Conservation (phyloP, 78 protist species). For the Dictyostelium citrinum region DNA sequence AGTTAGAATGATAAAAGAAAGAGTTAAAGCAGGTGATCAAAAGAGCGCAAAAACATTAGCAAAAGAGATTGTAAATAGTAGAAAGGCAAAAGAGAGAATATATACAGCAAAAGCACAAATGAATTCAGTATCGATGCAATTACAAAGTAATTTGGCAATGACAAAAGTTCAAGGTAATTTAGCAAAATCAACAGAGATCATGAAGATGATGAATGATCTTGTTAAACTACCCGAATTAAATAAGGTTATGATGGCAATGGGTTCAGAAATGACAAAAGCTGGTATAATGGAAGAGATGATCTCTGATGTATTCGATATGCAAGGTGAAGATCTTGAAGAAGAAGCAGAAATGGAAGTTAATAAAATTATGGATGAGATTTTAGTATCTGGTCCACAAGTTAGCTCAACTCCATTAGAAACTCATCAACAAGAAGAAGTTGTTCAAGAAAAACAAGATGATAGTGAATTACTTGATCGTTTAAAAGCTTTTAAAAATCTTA, state of each 20-base stretch:
- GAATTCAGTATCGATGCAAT: slow-evolving; percentile 78
- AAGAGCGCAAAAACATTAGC: slow-evolving; percentile 71
- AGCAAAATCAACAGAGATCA: slow-evolving; percentile 66
- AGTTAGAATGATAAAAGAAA: slow-evolving; percentile 61
- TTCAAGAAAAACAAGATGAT: slow-evolving; percentile 14
- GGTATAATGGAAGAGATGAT: slow-evolving; percentile 80
- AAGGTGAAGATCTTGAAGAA: slow-evolving; percentile 47
- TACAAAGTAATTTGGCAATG: slow-evolving; percentile 66
- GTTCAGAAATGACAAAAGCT: slow-evolving; percentile 70
- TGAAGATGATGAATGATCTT: slow-evolving; percentile 81
- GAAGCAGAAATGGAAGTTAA: slow-evolving; percentile 67
- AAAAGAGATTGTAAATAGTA: slow-evolving; percentile 48
- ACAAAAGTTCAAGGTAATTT: slow-evolving; percentile 73
- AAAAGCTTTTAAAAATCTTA: slow-evolving; percentile 58
- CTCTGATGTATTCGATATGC: slow-evolving; percentile 24
- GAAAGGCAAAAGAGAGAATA: slow-evolving; percentile 74
- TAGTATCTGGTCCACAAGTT: slow-evolving; percentile 44
- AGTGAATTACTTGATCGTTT: slow-evolving; percentile 45
- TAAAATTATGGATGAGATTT: slow-evolving; percentile 63
- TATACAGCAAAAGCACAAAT: slow-evolving; percentile 82
- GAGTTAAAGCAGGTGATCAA: slow-evolving; percentile 81
- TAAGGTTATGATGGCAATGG: slow-evolving; percentile 70
- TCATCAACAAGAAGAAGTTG: background rate
- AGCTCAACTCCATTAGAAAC: slow-evolving; percentile 16
- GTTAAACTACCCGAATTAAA: slow-evolving; percentile 72